Conservation (phyloP, 768 basidiomycete species). For the Hypholoma sublateritium region DNA sequence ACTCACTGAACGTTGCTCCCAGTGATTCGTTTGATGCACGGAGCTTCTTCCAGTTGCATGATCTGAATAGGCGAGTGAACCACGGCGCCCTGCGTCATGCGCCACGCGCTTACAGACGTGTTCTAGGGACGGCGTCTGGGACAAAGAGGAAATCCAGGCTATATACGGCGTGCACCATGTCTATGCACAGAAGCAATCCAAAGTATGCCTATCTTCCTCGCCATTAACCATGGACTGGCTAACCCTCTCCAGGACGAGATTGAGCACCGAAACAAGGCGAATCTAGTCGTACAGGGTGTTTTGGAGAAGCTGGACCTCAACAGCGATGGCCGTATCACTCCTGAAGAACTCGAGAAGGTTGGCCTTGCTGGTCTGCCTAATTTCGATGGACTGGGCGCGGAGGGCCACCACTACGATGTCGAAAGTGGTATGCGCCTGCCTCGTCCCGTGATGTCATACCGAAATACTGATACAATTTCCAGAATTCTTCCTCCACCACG, state of each 20-base stretch:
- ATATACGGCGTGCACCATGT: conserved; percentile 96
- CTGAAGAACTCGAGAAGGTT: conserved; percentile 69
- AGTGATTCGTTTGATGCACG: conserved; percentile 82
- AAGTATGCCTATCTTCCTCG: conserved; percentile 35
- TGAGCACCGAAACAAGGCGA: conserved; percentile 81
- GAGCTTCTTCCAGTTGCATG: conserved; percentile 96
- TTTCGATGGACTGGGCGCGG: conserved; percentile 81
- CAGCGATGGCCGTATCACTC: conserved; percentile 65
- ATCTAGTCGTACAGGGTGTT: conserved; percentile 71
- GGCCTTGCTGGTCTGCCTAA: conserved; percentile 79
- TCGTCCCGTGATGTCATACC: neutral
- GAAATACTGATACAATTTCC: neutral
- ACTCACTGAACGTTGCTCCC: conserved; percentile 1
- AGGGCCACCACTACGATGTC: conserved; percentile 92
- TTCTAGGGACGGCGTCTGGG: conserved; percentile 76
- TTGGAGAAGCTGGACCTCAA: conserved; percentile 72
- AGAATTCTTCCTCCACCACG: conserved; percentile 98
- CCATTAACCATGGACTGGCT: neutral
- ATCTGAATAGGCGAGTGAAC: conserved; percentile 70
- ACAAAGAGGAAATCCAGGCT: conserved; percentile 87
- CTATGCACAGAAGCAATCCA: conserved; percentile 80
- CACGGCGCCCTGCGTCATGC: neutral
- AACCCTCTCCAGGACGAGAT: conserved; percentile 55
- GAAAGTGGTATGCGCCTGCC: conserved; percentile 67
- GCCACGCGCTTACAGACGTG: neutral